Evolutionary conservation across 352 stramenopile species (phyloP).

Genomic region (Phytophthora rubi): DNA sequence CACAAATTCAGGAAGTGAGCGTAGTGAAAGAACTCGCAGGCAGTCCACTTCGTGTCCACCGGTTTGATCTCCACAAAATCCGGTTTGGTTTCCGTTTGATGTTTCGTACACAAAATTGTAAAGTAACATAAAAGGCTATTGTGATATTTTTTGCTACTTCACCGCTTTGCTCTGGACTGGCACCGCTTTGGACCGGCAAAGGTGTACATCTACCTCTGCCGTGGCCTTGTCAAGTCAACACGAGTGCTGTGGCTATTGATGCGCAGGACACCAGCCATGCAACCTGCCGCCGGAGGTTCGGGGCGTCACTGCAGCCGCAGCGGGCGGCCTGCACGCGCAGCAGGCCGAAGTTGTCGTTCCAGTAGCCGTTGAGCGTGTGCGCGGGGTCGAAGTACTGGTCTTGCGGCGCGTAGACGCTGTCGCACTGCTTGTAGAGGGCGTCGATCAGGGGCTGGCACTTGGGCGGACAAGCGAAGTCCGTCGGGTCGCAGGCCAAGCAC

Average conservation of each 20-base stretch:
- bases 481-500: conserved; percentile 64
- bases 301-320: conserved; percentile 55
- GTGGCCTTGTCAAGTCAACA: conserved; percentile 10
- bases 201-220: not conserved
- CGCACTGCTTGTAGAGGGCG: conserved; percentile 70
- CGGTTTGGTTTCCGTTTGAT: no score
- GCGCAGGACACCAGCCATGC: conserved; percentile 4
- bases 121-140: no score
- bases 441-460: conserved; percentile 81
- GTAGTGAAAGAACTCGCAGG: no score
- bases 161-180: no score
- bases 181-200: no score
- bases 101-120: no score
- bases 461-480: conserved; percentile 55
- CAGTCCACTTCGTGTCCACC: no score
- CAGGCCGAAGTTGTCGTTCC: conserved; percentile 63
- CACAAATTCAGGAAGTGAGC: no score
- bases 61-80: no score
- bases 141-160: no score
- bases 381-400: conserved; percentile 70
- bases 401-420: conserved; percentile 65
- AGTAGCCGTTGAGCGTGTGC: conserved; percentile 61
- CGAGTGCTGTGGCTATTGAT: conserved; percentile 1
- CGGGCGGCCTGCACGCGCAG: conserved; percentile 59
- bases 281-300: not conserved